Evolutionary conservation across 1,284 basidiomycete genomes (phyloP).

Genomic region (Cutaneotrichosporon sp.): DNA sequence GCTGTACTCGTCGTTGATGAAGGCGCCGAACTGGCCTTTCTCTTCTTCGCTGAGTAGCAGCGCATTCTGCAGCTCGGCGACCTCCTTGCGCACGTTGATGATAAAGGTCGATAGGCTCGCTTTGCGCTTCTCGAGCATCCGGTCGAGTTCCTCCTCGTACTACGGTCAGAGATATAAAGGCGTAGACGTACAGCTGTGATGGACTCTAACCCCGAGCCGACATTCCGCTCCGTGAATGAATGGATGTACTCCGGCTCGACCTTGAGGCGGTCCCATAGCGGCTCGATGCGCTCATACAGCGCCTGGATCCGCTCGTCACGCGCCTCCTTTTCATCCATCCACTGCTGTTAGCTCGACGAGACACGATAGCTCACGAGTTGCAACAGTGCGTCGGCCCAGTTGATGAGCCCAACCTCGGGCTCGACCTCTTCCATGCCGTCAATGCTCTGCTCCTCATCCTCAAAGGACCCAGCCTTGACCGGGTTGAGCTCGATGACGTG

Average conservation of each 20-base stretch:
- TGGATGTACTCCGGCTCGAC: constrained; percentile 47
- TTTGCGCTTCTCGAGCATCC: constrained; percentile 84
- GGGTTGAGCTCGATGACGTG: constrained; percentile 32
- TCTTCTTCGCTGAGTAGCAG: constrained; percentile 82
- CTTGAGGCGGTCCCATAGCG: constrained; percentile 46
- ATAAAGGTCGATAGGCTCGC: constrained; percentile 87
- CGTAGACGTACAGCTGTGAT: constrained; percentile 43
- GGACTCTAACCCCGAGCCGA: constrained; percentile 44
- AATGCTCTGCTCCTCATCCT: constrained; percentile 37
- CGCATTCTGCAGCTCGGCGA: constrained; percentile 78
- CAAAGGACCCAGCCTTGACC: constrained; percentile 21
- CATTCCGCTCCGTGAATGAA: constrained; percentile 48
- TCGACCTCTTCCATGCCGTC: constrained; percentile 46
- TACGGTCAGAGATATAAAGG: constrained; percentile 26
- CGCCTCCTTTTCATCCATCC: constrained; percentile 39
- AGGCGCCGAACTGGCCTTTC: constrained; percentile 72
- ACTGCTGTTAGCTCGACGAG: constrained; percentile 26
- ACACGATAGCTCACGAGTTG: constrained; percentile 31
- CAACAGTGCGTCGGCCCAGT: constrained; percentile 40
- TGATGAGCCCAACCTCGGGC: constrained; percentile 45
- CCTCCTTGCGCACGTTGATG: constrained; percentile 74
- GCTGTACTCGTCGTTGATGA: constrained; percentile 79
- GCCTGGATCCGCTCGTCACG: constrained; percentile 47
- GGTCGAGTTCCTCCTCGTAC: constrained; percentile 85
- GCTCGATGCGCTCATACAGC: constrained; percentile 50